Evolutionary conservation across 768 basidiomycete genomes (phyloP), one percentile per base, ranked within the genome.

Genomic region (Solioccasus polychromus): DNA sequence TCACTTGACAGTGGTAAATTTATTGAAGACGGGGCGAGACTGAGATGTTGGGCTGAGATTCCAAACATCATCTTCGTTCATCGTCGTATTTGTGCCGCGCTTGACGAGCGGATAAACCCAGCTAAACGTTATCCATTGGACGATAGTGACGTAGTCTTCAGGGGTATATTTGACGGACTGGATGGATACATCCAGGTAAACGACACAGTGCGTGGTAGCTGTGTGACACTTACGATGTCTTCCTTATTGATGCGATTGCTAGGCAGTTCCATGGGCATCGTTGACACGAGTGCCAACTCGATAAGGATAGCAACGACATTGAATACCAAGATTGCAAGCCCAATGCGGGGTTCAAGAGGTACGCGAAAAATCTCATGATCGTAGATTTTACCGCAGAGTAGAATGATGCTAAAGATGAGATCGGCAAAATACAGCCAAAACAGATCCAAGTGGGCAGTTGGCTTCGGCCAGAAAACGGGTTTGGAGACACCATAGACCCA

Each of bases 21-120:
- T 73, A 42, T 43, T 57, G 54, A 85, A 87, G 9, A 90, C 62
- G 0, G 85, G 78, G 1, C 79, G 76, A 1, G 85, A 82, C 52
- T 81, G 82, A 52, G 81, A 66, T 0, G 78, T 82, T 1, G 84
- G 82, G 52, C 84, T 87, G 19, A 91, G 71, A 37, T 70, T 48
- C 83, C 85, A 88, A 1, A 91, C 78, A 44, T 90, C 86, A 1
- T 72, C 67, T 57, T 91, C 87, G 37, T 80, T 74, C 37, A 92
- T 70, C 2, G 82, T 87, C 4, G 69, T 71, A 43, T 47, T 50
- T 8, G 69, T 71, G 14, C 78, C 77, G 3, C 71, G 72, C 55
- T 67, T 63, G 34, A 89, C 70, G 4, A 88, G 71, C 3, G 85
- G 85, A 35, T 78, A 73, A 24, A 89, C 71, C 86, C 88, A 91